Evolutionary conservation across 176 grass and related monocot genomes (phyloP).

Genomic region (Eragrostis nindensis): DNA sequence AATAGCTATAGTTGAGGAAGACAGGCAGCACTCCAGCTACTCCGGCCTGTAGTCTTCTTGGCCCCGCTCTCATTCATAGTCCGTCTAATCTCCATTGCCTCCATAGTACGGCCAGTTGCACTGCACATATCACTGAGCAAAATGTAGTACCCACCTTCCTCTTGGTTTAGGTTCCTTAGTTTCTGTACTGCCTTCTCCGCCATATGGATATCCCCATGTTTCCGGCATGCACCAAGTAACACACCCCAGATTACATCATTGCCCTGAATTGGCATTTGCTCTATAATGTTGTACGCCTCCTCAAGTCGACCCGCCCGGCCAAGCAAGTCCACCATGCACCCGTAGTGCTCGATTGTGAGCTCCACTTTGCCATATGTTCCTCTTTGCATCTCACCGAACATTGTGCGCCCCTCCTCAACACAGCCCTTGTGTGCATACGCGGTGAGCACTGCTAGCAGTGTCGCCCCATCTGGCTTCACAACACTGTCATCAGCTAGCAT

Average conservation of each 20-base stretch:
- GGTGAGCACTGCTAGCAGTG: conserved; percentile 47
- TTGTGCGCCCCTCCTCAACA: conserved; percentile 51
- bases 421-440: conserved; percentile 49
- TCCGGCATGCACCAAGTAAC: conserved; percentile 62
- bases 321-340: conserved; percentile 71
- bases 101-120: conserved; percentile 30
- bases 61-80: conserved; percentile 45
- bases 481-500: conserved; percentile 42
- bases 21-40: conserved; percentile 37
- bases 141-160: conserved; percentile 62
- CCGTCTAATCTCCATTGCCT: conserved; percentile 49
- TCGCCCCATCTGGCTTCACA: conserved; percentile 55
- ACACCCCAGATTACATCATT: conserved; percentile 55
- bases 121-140: conserved; percentile 58
- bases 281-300: conserved; percentile 55
- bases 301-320: conserved; percentile 55
- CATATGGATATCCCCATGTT: conserved; percentile 53
- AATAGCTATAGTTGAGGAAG: conserved; percentile 20
- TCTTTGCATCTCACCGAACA: conserved; percentile 43
- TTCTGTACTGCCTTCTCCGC: conserved; percentile 53
- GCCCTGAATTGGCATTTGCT: conserved; percentile 53
- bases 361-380: conserved; percentile 46
- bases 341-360: conserved; percentile 54
- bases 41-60: conserved; percentile 56
- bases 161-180: conserved; percentile 50